A percentile compares a stretch with the other conserved stretches of the same genome.
phyloP scores from a whole-genome alignment of 1,284 basidiomycete genomes.

The Porogramme epimiltina region DNA sequence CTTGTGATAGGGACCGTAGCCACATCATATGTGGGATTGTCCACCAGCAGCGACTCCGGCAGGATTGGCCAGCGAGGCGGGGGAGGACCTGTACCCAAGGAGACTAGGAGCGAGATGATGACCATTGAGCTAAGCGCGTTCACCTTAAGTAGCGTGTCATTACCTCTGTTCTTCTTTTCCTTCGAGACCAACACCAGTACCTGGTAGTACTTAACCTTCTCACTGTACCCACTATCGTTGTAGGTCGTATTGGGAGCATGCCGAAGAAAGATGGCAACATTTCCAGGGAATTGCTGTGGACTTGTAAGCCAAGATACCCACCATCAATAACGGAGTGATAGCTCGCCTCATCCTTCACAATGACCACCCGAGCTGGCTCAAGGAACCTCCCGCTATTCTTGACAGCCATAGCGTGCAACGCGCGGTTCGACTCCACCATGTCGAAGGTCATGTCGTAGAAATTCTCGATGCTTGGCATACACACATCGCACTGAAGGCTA shows the following conservation, averaged over 20 bases:
- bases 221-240: conserved; percentile 52
- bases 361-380: conserved; percentile 75
- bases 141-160: no score
- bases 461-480: conserved; percentile 68
- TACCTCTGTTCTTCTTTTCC: conserved; percentile 37
- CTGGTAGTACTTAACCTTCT: conserved; percentile 62
- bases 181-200: conserved; percentile 77
- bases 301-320: background rate
- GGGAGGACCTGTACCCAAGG: conserved; percentile 41
- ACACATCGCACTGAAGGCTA: conserved; percentile 71
- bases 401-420: conserved; percentile 67
- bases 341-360: conserved; percentile 82
- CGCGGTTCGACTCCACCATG: conserved; percentile 68
- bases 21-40: conserved; percentile 72
- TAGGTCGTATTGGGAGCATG: conserved; percentile 44
- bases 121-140: no score
- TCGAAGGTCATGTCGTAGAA: conserved; percentile 81
- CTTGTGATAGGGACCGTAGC: conserved; percentile 71
- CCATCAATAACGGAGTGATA: background rate
- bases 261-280: conserved; percentile 79
- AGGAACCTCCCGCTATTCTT: conserved; percentile 72
- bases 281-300: conserved; percentile 79
- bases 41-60: conserved; percentile 47
- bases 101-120: no score
- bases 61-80: conserved; percentile 78